Evolutionary conservation across 805 yeast species (phyloP), one percentile per base, ranked within the genome.

Genomic region (Ogataea pilisensis): DNA sequence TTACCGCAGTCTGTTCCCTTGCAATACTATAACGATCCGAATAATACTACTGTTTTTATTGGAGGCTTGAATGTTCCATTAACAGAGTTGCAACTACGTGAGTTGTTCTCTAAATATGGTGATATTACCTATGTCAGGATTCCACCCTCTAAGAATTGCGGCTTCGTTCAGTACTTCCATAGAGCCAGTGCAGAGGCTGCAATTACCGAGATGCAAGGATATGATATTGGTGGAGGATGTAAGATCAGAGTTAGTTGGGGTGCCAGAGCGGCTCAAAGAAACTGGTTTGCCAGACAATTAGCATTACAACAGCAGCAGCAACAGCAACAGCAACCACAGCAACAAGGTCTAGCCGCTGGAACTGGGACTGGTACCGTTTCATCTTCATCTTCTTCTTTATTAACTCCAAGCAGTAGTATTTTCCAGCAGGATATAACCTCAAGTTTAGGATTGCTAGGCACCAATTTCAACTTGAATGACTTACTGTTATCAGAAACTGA

Each of bases 161-260:
- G 95, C 1, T 88, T 90, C 65, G 88, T 89, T 39, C 95, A 86
- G 61, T 89, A 76, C 59, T 76, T 79, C 31, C 77, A 82, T 39
- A 70, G 95, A 42, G 78, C 79, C 33, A 80, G 86, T 50, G 96
- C 96, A 2, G 96, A 90, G 63, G 73, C 73, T 40, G 95, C 96
- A 9, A 85, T 89, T 46, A 70, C 77, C 27, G 84, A 82, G 48
- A 84, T 89, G 95, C 95, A 89, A 64, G 95, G 95, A 8, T 86
- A 80, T 58, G 87, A 88, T 28, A 82, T 89, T 51, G 91, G 64
- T 17, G 90, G 37, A 9, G 89, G 86, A 43, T 82, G 86, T 42
- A 73, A 91, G 46, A 80, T 89, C 36, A 72, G 95, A 52, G 72
- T 89, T 43, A 82, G 91, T 38, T 89, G 96, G 96, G 96, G 96